Base-by-base conservation (phyloP, 495 filamentous ascomycete species). In the Penicillium diatomitis region DNA sequence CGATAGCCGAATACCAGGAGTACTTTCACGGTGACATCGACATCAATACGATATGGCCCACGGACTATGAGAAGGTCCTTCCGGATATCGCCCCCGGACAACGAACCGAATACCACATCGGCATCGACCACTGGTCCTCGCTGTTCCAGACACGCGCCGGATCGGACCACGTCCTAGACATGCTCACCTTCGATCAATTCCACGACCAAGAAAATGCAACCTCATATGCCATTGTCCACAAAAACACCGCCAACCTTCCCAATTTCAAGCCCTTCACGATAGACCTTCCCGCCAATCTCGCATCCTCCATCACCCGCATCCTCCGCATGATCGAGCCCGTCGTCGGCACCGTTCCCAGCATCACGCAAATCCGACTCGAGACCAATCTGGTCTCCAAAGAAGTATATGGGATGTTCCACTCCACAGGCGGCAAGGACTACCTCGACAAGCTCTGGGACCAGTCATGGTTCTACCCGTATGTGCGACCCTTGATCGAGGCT, bases 141-240 rank as follows among this genome's bases (percentile, higher is more conserved):
- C 37, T 56, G 6, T 56, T 56, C 46, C 53, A 56, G 28, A 56
- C 53, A 20, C 46, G 46, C 20, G 53, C 43, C 30, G 53, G 48
- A 8, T 56, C 46, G 0, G 53, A 56, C 7, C 46, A 52, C 34
- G 36, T 46, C 9, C 32, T 56, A 1, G 49, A 49, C 9, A 47
- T 48, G 12, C 32, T 56, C 32, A 32, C 40, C 10, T 56, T 41
- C 33, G 44, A 47, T 9, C 27, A 41, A 10, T 37, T 37, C 5
- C 35, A 6, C 12, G 3, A 30, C 47, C 32, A 32, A 29, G n/a
- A 35, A 30, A 44, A 20, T 10, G 5, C 30, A 44, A 5, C 10
- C 6, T 12, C 41, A 12, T 51, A 27, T 12, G 40, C 45, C 8
- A 39, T 37, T 8, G 46, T 52, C 3, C 41, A 32, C 12, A 32